Evolutionary conservation across 345 rosid genomes (phyloP), one percentile per base, ranked within the genome.

Genomic region (Erodium maritimum): DNA sequence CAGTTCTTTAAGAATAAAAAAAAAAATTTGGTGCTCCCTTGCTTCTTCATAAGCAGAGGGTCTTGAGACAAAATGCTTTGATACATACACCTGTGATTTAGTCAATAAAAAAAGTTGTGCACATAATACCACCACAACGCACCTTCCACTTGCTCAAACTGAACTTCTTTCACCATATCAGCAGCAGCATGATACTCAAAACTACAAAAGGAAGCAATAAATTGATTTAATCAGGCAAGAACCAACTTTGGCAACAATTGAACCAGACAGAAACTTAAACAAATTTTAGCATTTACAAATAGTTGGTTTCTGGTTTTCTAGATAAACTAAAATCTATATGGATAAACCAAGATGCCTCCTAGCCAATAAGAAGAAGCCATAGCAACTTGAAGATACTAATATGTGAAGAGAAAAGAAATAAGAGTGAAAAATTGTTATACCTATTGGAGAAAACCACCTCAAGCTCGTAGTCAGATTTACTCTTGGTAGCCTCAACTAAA

Each of bases 61-160:
- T n/a, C n/a, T n/a, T n/a, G n/a, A n/a, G n/a, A n/a, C n/a, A n/a
- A n/a, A n/a, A n/a, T n/a, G n/a, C n/a, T n/a, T n/a, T n/a, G n/a
- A n/a, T n/a, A n/a, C n/a, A n/a, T n/a, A n/a, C n/a, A n/a, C n/a
- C n/a, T n/a, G n/a, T n/a, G n/a, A n/a, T n/a, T n/a, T n/a, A n/a
- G n/a, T n/a, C n/a, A n/a, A n/a, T n/a, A n/a, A n/a, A n/a, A n/a
- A n/a, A n/a, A n/a, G n/a, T n/a, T n/a, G n/a, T n/a, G n/a, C n/a
- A n/a, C n/a, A n/a, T 14, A 51, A 17, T 42, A 14, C 12, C n/a
- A 45, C 42, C 33, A 52, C 18, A 48, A 60, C 79, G 21, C 52
- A 87, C 95, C 97, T 79, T 94, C 85, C 53, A 73, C 83, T 80
- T 85, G 78, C 73, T 84, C 93, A 60, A 84, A 85, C 12, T 77